Conservation (phyloP, 2,329 filamentous ascomycete genomes). For the Blumeriella jaapii region DNA sequence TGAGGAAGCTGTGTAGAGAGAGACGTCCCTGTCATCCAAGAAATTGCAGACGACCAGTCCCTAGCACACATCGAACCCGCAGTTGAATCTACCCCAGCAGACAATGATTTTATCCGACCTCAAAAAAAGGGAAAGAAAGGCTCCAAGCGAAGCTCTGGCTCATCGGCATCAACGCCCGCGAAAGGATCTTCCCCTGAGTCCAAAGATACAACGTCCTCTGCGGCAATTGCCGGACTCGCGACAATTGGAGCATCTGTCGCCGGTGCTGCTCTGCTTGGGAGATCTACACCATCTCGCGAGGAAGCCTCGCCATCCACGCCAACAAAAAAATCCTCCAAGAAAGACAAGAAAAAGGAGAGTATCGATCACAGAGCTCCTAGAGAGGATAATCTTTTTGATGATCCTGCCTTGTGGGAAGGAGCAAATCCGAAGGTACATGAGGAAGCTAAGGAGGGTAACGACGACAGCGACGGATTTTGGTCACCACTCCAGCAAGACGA, state of each 20-base stretch:
- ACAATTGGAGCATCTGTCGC: conserved; percentile 12
- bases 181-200: neutral
- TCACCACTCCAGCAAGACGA: conserved; percentile 22
- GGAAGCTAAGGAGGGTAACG: conserved; percentile 15
- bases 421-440: conserved; percentile 28
- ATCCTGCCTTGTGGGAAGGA: conserved; percentile 34
- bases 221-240: conserved; percentile 7
- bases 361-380: conserved; percentile 31
- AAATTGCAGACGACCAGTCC: conserved; percentile 23
- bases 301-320: conserved; percentile 14
- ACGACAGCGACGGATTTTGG: conserved; percentile 27
- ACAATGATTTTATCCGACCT: conserved; percentile 22
- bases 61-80: conserved; percentile 23
- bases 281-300: conserved; percentile 1
- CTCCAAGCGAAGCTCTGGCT: conserved; percentile 24
- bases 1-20: conserved; percentile 23
- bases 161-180: conserved; percentile 5
- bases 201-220: conserved; percentile 5
- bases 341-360: conserved; percentile 30
- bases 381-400: conserved; percentile 37
- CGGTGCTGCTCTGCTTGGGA: conserved; percentile 13
- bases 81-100: conserved; percentile 12
- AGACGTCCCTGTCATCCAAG: conserved; percentile 21
- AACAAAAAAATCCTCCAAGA: conserved; percentile 28
- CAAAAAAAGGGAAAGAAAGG: conserved; percentile 31